A percentile compares a stretch with the other conserved stretches of the same genome.
phyloP scores from a whole-genome alignment of 139 green algal species.

The Chlamydomonas sp. region DNA sequence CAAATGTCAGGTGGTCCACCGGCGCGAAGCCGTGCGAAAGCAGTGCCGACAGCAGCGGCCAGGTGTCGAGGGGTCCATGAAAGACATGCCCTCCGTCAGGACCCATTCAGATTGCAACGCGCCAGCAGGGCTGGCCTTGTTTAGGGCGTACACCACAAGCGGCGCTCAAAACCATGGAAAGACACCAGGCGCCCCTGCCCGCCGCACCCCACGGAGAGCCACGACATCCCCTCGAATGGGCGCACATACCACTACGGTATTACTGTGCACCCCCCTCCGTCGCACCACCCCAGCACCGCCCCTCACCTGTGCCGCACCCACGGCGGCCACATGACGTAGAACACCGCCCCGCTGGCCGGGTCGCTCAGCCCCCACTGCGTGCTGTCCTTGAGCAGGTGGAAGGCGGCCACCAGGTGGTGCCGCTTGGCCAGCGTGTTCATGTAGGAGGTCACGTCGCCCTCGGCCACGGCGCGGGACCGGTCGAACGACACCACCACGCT shows the following conservation, averaged over 20 bases:
- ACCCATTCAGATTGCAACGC: no score
- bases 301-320: constrained; percentile 50
- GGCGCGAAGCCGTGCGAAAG: not conserved
- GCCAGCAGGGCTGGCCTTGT: no score
- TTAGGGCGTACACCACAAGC: no score
- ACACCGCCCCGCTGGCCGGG: constrained; percentile 33
- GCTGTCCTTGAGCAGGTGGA: constrained; percentile 47
- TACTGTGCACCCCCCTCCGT: not conserved
- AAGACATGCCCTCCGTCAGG: no score
- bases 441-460: constrained; percentile 57
- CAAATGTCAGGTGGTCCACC: no score
- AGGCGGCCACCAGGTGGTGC: constrained; percentile 29
- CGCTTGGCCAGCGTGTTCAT: constrained; percentile 52
- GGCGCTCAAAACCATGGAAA: no score
- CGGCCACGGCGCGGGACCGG: constrained; percentile 18
- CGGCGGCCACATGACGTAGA: constrained; percentile 52
- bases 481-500: constrained; percentile 54
- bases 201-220: not conserved
- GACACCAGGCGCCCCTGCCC: not conserved
- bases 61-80: no score
- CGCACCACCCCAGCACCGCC: no score
- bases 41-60: no score
- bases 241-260: not conserved
- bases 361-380: constrained; percentile 54
- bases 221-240: not conserved